phyloP scores from a whole-genome alignment of 495 filamentous ascomycete species.

The Chaetomium tenue region DNA sequence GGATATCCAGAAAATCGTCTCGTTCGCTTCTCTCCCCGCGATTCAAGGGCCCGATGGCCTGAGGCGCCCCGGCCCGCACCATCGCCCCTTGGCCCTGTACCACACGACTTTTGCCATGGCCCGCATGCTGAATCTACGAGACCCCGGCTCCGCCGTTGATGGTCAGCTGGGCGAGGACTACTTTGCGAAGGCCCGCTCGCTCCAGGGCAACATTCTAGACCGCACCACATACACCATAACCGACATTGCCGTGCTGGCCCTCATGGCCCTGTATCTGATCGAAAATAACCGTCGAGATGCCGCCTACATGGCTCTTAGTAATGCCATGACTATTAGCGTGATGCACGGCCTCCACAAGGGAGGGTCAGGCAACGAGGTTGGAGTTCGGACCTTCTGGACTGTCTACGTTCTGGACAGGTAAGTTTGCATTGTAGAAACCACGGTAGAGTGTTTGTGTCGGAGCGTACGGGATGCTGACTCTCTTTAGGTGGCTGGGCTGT shows the following conservation, averaged over 20 bases:
- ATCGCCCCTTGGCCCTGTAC: slow-evolving; percentile 33
- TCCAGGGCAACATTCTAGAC: slow-evolving; percentile 42
- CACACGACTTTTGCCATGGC: slow-evolving; percentile 36
- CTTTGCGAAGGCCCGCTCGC: slow-evolving; percentile 36
- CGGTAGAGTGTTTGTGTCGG: no score
- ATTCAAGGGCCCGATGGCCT: background rate
- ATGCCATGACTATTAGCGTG: slow-evolving; percentile 39
- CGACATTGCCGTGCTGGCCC: slow-evolving; percentile 37
- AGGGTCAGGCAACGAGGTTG: slow-evolving; percentile 30
- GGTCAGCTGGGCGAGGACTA: slow-evolving; percentile 33
- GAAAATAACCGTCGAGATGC: slow-evolving; percentile 44
- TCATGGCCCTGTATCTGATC: slow-evolving; percentile 43
- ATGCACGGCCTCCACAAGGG: slow-evolving; percentile 41
- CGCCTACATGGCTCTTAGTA: slow-evolving; percentile 39
- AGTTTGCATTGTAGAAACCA: background rate
- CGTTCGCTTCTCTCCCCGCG: slow-evolving; percentile 11
- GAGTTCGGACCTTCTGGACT: slow-evolving; percentile 45
- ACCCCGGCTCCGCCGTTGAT: slow-evolving; percentile 22
- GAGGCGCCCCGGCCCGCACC: background rate
- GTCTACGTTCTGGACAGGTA: slow-evolving; percentile 45
- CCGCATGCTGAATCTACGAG: slow-evolving; percentile 24
- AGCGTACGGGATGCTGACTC: background rate
- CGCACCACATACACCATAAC: slow-evolving; percentile 29
- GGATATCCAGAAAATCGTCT: slow-evolving; percentile 19
- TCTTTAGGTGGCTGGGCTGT: slow-evolving; percentile 42